Base-by-base conservation (phyloP, 106 monocot species). In the Apostasia ramifera region DNA sequence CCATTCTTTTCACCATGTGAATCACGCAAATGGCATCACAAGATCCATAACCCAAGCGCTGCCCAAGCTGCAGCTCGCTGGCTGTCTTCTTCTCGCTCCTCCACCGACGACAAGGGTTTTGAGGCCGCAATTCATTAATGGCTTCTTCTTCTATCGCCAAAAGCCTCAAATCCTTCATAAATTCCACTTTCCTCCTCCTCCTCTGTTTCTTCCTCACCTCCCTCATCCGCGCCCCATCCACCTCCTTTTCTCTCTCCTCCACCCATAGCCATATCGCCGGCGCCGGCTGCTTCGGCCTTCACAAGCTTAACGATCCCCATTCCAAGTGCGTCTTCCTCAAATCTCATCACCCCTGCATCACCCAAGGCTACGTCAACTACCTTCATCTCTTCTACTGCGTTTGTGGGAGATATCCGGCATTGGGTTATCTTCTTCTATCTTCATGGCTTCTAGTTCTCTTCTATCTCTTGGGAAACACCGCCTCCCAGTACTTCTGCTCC, bases 391-490 rank as follows among this genome's bases (percentile, higher is more conserved):
- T 88, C 81, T 89, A 89, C 65, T 88, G 88, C 74, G 1, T 51
- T 8, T 89, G 80, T 26, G 83, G 68, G 7, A 44, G 61, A 1
- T 37, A 56, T 44, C 81, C 83, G 0, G 3, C 61, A 40, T 40
- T 89, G 13, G 88, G 89, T 6, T 80, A 77, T 68, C 7, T 53
- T 0, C 55, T 89, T 47, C 72, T 84, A 4, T 46, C 57, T 10
- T 47, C 80, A 6, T 93, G 84, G 83, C 89, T 93, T 1, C 70
- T 89, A 2, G 39, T 78, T 1, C 74, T 93, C 11, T 93, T 93
- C 86, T 93, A 88, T 72, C 70, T 93, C 9, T 70, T 93, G 6
- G 86, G 77, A 53, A 81, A 80, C 79, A 93, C 93, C 3, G 88
- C 88, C 42, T 83, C 83, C 5, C 69, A 78, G 2, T 93, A 89